Conservation (phyloP, 2,329 filamentous ascomycete genomes). For the Pseudogymnoascus sp. region DNA sequence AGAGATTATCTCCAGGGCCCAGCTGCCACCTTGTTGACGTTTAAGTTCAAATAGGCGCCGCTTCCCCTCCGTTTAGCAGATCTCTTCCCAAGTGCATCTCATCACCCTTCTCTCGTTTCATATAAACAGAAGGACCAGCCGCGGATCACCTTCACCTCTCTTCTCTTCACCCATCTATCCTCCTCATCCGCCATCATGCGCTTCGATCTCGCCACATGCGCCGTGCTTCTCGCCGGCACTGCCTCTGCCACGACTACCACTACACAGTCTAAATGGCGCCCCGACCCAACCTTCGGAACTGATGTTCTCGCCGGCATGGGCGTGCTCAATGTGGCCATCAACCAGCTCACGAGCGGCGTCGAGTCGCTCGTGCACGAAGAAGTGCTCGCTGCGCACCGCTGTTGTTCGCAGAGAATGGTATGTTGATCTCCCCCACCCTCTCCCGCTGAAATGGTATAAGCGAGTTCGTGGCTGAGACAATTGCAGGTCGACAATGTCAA, state of each 20-base stretch:
- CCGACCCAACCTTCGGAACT: background rate
- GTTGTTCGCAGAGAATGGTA: slow-evolving; percentile 39
- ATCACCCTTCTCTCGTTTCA: background rate
- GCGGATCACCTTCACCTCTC: background rate
- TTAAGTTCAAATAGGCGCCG: slow-evolving; percentile 7
- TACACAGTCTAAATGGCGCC: background rate
- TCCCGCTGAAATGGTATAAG: background rate
- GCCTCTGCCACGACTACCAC: background rate
- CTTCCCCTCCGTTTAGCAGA: slow-evolving; percentile 1
- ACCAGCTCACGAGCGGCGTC: background rate
- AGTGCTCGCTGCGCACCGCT: slow-evolving; percentile 33
- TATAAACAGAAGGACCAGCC: slow-evolving; percentile 3
- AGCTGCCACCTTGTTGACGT: slow-evolving; percentile 1
- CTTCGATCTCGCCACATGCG: background rate
- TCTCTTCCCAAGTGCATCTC: background rate
- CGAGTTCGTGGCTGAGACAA: slow-evolving; percentile 3
- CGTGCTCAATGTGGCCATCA: background rate
- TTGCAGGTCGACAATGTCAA: slow-evolving; percentile 19
- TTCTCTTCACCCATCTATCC: background rate
- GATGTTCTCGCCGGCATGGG: background rate
- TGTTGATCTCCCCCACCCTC: background rate
- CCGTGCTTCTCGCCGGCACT: background rate
- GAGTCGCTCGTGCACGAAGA: slow-evolving; percentile 10
- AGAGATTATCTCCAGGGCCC: background rate
- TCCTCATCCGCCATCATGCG: background rate